Evolutionary conservation across 1,139 yeast genomes (phyloP), one percentile per base, ranked within the genome.

Genomic region (Scheffersomyces segobiensis): DNA sequence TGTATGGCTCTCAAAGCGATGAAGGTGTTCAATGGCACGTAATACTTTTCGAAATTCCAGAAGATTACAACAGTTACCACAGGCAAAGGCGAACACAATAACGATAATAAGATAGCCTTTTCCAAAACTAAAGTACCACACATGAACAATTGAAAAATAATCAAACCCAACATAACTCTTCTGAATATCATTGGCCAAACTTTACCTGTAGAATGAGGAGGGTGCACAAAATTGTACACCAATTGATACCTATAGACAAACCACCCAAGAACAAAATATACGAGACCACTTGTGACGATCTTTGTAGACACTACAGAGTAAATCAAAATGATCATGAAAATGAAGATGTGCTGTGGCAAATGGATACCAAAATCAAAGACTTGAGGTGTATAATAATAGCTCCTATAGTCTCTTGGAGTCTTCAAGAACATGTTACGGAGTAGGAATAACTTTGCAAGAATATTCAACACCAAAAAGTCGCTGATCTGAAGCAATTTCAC

Each of bases 401-500:
- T 77, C 53, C 82, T 74, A 63, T 64, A 71, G 58, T 85, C 86
- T 61, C 90, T 73, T 1, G 91, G 89, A 0, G 91, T 87, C 63
- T 74, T 75, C 60, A 80, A 74, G 62, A 78, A 71, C 48, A 81
- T 77, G 67, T 79, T 81, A 49, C 59, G 67, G 61, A 85, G 59
- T 80, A 84, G 52, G 85, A 92, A 71, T 82, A 88, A 67, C 82
- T 84, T 57, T 81, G 75, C 63, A 86, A 80, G 80, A 49, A 87
- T 73, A 66, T 87, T 77, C 32, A 78, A 67, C 26, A 78, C 70
- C 46, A 80, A 62, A 53, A 80, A 72, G 62, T 89, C 89, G 1
- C 97, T 97, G 82, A 86, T 73, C 50, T 88, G 74, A 53, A 92
- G 75, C 49, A 91, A 74, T 58, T 91, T 85, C 62, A 90, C 86